These are phyloP conservation scores for Ampelomyces quisqualis DNA, from an alignment of 2,329 filamentous ascomycete species.

Conservation along the genomic window DNA sequence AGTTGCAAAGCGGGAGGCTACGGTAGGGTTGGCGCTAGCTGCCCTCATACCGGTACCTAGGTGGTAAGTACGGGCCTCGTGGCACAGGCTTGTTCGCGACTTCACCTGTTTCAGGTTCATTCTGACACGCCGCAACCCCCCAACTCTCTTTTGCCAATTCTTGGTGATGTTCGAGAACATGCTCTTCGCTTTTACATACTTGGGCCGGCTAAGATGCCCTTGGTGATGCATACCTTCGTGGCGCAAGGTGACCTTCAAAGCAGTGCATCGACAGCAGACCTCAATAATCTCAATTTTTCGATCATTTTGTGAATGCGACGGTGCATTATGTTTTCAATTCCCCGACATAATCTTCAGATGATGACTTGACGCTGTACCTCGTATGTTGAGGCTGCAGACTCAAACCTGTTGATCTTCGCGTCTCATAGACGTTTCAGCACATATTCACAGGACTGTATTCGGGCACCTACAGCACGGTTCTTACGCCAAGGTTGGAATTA, in stretches of 20 bases:
- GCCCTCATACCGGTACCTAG: too few species aligned
- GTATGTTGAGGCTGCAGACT: constrained; percentile 1
- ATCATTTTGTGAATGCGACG: too few species aligned
- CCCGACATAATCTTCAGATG: background rate
- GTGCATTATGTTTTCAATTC: too few species aligned
- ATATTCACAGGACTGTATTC: constrained; percentile 12
- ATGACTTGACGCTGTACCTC: background rate
- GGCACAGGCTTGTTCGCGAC: constrained; percentile 5
- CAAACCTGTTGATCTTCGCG: constrained; percentile 21
- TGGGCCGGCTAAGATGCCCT: too few species aligned
- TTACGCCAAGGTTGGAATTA: background rate
- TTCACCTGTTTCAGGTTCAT: constrained; percentile 2
- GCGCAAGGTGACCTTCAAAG: background rate
- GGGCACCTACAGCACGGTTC: constrained; percentile 5
- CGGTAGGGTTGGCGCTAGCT: constrained; percentile 11
- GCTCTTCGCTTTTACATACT: background rate
- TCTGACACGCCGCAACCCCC: background rate
- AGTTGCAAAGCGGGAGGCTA: background rate
- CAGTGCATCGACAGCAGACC: background rate
- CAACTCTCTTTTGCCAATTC: background rate
- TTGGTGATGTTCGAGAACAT: background rate
- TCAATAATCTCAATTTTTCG: too few species aligned
- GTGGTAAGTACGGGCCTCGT: too few species aligned
- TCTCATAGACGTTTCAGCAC: constrained; percentile 39
- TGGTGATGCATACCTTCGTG: too few species aligned